Conservation (phyloP, 202 grass and related monocot species). For the Carex arenaria region DNA sequence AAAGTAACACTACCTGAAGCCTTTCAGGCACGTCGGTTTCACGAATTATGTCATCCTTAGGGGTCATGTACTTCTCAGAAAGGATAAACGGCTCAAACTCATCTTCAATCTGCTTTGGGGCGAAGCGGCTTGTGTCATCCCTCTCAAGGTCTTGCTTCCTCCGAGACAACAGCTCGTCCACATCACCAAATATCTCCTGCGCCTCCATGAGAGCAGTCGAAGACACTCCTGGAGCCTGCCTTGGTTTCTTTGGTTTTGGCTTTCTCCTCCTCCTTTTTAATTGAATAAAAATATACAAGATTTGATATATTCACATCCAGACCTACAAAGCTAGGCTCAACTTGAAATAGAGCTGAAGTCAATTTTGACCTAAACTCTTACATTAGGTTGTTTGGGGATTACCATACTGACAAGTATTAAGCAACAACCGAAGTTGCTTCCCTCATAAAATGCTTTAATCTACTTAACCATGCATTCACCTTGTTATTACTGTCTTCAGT, state of each 20-base stretch:
- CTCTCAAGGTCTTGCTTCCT: conserved; percentile 75
- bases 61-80: conserved; percentile 96
- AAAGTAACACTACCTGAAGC: conserved; percentile 52
- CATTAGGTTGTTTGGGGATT: not conserved
- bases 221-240: conserved; percentile 77
- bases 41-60: conserved; percentile 87
- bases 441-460: not conserved
- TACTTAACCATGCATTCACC: not conserved
- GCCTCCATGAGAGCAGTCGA: conserved; percentile 92
- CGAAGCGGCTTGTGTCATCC: conserved; percentile 42
- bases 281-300: not conserved
- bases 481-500: not conserved
- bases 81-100: conserved; percentile 98
- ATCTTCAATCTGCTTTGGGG: conserved; percentile 71
- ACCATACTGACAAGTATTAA: not conserved
- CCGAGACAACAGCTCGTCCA: conserved; percentile 65
- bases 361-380: not conserved
- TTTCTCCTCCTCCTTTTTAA: conserved; percentile 52
- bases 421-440: not conserved
- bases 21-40: conserved; percentile 94
- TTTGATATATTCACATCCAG: not conserved
- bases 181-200: conserved; percentile 97
- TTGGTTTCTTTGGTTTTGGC: conserved; percentile 46
- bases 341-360: not conserved
- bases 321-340: not conserved